A percentile compares a stretch with the other conserved stretches of the same genome.
These are phyloP conservation scores for Yamadazyma sp. DNA, from an alignment of 805 yeast species.

Conservation along the genomic window DNA sequence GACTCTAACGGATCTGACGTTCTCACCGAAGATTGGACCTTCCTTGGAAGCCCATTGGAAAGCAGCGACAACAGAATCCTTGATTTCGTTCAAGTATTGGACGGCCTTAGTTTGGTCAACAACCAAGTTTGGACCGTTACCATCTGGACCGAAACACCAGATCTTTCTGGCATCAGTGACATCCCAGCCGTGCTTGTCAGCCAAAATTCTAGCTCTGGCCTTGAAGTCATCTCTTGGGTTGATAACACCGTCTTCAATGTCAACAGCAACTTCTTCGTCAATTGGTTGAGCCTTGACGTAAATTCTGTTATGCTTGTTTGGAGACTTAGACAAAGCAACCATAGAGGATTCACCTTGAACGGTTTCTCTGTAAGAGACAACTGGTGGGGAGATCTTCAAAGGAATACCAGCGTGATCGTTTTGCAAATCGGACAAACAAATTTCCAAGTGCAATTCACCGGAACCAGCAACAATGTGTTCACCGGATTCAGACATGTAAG, in stretches of 20 bases:
- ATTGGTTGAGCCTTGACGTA: slow-evolving; percentile 97
- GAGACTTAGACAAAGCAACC: slow-evolving; percentile 97
- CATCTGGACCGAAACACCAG: slow-evolving; percentile 99
- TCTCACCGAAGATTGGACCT: slow-evolving; percentile 98
- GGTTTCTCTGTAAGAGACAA: slow-evolving; percentile 98
- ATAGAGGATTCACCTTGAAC: slow-evolving; percentile 91
- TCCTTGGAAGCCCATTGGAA: slow-evolving; percentile 99
- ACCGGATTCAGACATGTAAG: slow-evolving; percentile 89
- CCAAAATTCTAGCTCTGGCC: slow-evolving; percentile 97
- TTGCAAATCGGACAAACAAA: slow-evolving; percentile 93
- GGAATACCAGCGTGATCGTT: slow-evolving; percentile 99
- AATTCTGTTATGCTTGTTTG: slow-evolving; percentile 99
- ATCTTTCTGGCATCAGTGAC: slow-evolving; percentile 99
- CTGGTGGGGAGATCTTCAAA: slow-evolving; percentile 95
- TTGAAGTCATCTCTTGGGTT: slow-evolving; percentile 97
- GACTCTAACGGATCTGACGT: slow-evolving; percentile 92
- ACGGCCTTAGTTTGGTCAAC: slow-evolving; percentile 99
- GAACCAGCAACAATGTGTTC: slow-evolving; percentile 99
- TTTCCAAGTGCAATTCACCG: slow-evolving; percentile 99
- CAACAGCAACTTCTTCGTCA: slow-evolving; percentile 87
- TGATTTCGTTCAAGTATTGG: slow-evolving; percentile 97
- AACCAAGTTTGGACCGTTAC: slow-evolving; percentile 97
- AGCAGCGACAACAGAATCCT: slow-evolving; percentile 99
- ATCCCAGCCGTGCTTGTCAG: slow-evolving; percentile 99
- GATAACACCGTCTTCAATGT: slow-evolving; percentile 90